Evolutionary conservation across 148 eudicot genomes (phyloP), one percentile per base, ranked within the genome.

Genomic region (Selenicereus undatus): DNA sequence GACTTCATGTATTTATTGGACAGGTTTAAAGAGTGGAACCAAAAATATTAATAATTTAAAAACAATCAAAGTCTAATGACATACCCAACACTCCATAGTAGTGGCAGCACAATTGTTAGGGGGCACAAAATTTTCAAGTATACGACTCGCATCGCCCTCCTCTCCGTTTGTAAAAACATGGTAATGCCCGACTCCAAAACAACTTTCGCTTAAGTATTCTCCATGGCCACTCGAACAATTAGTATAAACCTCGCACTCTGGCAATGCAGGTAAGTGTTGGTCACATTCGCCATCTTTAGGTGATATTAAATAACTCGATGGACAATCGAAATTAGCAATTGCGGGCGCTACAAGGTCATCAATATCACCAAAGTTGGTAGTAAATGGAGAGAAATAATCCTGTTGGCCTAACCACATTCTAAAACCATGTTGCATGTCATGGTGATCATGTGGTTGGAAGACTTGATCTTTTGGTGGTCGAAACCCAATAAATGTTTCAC

Each of bases 401-500:
- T 77, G 76, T 71, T 56, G 72, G 30, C 43, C 80, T 14, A 82
- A 69, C 80, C 71, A 77, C 80, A 52, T 77, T 45, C 60, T 26
- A 17, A 77, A 54, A 29, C 78, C 66, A 52, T 75, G 48, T 20
- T 45, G 22, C 71, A 64, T 80, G 9, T 73, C 17, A 29, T 66
- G 50, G 12, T 43, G 13, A 48, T 71, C 60, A 75, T 30, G 39
- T 68, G 68, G 43, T 71, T 27, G 76, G 11, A 22, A 26, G 5
- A 43, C 20, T 52, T 76, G n/a, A 20, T 72, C 48, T 36, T 76
- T 71, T 70, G 51, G 78, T 0, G 80, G 17, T 21, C 43, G 27
- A 21, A 71, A 58, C 10, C 51, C 71, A 26, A 66, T 10, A 27
- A 66, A 27, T 26, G 65, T 35, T 26, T 45, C 66, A 51, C 48